phyloP scores from a whole-genome alignment of 164 flowering plant genomes.

The Hamamelis virginiana region DNA sequence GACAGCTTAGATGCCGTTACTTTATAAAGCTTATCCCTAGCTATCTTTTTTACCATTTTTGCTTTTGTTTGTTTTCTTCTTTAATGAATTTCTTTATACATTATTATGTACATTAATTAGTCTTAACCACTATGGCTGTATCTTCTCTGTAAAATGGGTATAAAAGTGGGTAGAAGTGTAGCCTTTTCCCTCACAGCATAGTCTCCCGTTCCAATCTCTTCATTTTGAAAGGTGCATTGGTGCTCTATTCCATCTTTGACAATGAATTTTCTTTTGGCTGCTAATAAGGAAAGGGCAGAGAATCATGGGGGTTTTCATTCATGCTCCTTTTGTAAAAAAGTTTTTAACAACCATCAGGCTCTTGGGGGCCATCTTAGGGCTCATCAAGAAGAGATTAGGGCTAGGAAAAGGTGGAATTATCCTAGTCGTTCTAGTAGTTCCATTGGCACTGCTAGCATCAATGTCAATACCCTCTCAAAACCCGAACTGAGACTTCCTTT shows the following conservation, averaged over 20 bases:
- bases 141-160: slow-evolving; percentile 3
- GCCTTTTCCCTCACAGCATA: slow-evolving; percentile 6
- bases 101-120: slow-evolving; percentile 14
- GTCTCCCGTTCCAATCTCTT: slow-evolving; percentile 6
- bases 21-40: background rate
- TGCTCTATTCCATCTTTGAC: background rate
- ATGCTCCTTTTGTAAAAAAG: slow-evolving; percentile 12
- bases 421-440: slow-evolving; percentile 1
- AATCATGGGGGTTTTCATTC: background rate
- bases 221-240: background rate
- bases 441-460: background rate
- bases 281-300: slow-evolving; percentile 3
- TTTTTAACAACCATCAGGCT: slow-evolving; percentile 12
- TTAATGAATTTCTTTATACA: background rate
- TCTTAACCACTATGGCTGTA: background rate
- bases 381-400: slow-evolving; percentile 5
- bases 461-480: background rate
- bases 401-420: slow-evolving; percentile 5
- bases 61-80: slow-evolving; percentile 1
- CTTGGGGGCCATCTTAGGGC: slow-evolving; percentile 20
- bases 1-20: background rate
- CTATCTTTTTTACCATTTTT: slow-evolving; percentile 6
- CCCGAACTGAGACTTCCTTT: background rate
- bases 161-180: slow-evolving; percentile 1
- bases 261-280: slow-evolving; percentile 7